phyloP scores from a whole-genome alignment of 2,329 filamentous ascomycete genomes.

The Talaromyces funiculosus region DNA sequence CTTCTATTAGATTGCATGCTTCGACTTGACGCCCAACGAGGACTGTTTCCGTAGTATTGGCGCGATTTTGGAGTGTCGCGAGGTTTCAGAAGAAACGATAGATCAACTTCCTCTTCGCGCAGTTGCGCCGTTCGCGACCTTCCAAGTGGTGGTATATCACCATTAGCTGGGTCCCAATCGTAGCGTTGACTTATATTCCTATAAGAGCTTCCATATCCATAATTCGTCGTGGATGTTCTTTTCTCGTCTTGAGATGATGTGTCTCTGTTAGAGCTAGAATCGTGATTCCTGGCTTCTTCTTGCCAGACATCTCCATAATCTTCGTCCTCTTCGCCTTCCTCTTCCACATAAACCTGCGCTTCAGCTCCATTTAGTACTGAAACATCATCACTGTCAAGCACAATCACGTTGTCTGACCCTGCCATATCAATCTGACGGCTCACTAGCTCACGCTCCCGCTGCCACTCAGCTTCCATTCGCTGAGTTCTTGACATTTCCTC shows the following conservation, averaged over 20 bases:
- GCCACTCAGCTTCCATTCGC: constrained; percentile 38
- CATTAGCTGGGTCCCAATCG: constrained; percentile 29
- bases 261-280: constrained; percentile 24
- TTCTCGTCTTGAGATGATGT: constrained; percentile 19
- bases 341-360: constrained; percentile 19
- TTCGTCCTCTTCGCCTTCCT: constrained; percentile 32
- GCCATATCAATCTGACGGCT: constrained; percentile 41
- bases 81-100: constrained; percentile 27
- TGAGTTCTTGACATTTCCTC: constrained; percentile 20
- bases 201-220: neutral
- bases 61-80: constrained; percentile 32
- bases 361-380: constrained; percentile 16
- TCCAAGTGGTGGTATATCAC: constrained; percentile 25
- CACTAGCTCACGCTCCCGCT: constrained; percentile 40
- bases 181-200: constrained; percentile 22
- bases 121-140: constrained; percentile 29
- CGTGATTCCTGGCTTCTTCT: constrained; percentile 38
- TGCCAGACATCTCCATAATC: constrained; percentile 46
- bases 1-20: constrained; percentile 5
- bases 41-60: constrained; percentile 33
- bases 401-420: constrained; percentile 39
- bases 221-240: constrained; percentile 7
- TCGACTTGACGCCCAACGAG: constrained; percentile 20
- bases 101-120: constrained; percentile 31
- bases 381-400: constrained; percentile 35